Evolutionary conservation across 164 flowering plant genomes (phyloP).

Genomic region (Euptelea pleiosperma): DNA sequence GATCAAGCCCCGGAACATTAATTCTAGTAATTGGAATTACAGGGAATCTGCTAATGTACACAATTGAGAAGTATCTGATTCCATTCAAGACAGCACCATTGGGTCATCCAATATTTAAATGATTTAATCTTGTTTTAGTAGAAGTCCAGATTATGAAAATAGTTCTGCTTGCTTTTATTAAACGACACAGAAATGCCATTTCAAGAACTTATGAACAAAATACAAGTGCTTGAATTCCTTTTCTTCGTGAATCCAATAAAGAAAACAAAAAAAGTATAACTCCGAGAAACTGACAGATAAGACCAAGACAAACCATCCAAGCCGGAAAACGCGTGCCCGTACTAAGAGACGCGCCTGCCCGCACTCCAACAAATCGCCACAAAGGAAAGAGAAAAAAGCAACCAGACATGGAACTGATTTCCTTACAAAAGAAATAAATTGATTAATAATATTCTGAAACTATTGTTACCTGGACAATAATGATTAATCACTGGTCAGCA

Average conservation of each 20-base stretch:
- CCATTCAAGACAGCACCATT: too few relatives aligned
- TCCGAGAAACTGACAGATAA: conserved; percentile 8
- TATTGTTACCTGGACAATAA: conserved; percentile 21
- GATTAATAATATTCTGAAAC: conserved; percentile 20
- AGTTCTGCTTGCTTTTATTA: too few relatives aligned
- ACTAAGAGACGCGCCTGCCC: conserved; percentile 8
- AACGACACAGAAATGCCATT: too few relatives aligned
- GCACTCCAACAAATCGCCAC: conserved; percentile 11
- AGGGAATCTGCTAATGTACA: too few relatives aligned
- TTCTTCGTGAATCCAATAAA: conserved; percentile 12
- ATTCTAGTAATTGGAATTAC: too few relatives aligned
- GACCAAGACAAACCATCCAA: conserved; percentile 6
- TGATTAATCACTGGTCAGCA: conserved; percentile 15
- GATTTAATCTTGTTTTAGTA: too few relatives aligned
- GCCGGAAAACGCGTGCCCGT: conserved; percentile 3
- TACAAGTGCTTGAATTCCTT: not conserved
- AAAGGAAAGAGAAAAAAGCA: not conserved
- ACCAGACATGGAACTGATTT: conserved; percentile 9
- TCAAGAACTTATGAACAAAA: conserved; percentile 5
- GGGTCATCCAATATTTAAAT: too few relatives aligned
- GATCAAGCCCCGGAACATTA: too few relatives aligned
- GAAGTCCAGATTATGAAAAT: too few relatives aligned
- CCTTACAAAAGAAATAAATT: conserved; percentile 13
- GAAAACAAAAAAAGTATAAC: conserved; percentile 3
- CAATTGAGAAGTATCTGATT: too few relatives aligned